A percentile compares a stretch with the other conserved stretches of the same genome.
Evolutionary conservation across 129 eudicot species (phyloP).

Genomic region (Scalesia atractyloides): DNA sequence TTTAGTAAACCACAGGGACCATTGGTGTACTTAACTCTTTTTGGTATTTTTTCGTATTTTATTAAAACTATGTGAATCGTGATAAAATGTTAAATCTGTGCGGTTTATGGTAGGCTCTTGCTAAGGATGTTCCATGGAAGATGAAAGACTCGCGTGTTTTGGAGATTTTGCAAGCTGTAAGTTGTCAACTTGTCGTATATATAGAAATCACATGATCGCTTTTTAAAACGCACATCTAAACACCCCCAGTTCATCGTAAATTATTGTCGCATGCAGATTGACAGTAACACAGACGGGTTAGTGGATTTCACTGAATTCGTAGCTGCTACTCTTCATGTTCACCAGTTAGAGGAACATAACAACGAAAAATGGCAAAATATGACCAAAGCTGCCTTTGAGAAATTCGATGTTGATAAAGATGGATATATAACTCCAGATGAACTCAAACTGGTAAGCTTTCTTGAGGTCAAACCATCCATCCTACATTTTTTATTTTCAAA

Average conservation of each 20-base stretch:
- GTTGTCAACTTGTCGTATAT: slow-evolving; percentile 14
- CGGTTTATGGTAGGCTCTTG: slow-evolving; percentile 67
- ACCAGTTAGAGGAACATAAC: slow-evolving; percentile 88
- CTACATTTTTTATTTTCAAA: not conserved
- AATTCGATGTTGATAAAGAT: slow-evolving; percentile 88
- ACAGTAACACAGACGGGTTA: slow-evolving; percentile 87
- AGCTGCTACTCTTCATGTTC: slow-evolving; percentile 93
- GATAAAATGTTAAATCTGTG: no score
- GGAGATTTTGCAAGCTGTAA: slow-evolving; percentile 91
- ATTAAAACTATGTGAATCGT: no score
- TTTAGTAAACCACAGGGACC: no score
- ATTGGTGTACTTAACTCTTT: no score
- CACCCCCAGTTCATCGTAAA: not conserved
- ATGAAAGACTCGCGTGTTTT: slow-evolving; percentile 81
- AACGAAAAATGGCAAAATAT: slow-evolving; percentile 75
- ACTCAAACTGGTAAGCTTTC: slow-evolving; percentile 74
- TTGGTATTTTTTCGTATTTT: no score
- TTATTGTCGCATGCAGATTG: slow-evolving; percentile 77
- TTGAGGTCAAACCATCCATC: slow-evolving; percentile 5
- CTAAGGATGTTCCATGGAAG: slow-evolving; percentile 95
- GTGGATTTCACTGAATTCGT: slow-evolving; percentile 95
- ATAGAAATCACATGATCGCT: no score
- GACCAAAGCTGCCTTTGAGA: slow-evolving; percentile 93
- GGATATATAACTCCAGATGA: slow-evolving; percentile 91
- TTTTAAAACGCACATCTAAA: slow-evolving; percentile 11